Evolutionary conservation across 805 yeast species (phyloP).

Genomic region (Starmerella apicola): DNA sequence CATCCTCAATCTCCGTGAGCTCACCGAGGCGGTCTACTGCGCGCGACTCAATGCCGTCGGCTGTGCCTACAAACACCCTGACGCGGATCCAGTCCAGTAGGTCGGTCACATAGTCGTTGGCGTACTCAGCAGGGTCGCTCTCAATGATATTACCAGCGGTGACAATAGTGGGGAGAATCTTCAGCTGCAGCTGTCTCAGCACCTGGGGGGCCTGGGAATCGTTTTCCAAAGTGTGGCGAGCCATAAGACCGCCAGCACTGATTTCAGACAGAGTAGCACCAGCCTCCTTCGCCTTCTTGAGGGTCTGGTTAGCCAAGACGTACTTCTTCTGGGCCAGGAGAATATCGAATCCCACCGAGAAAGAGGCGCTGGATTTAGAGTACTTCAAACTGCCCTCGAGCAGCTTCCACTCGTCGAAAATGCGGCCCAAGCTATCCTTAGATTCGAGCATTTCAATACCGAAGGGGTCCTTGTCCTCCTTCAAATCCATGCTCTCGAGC

Average conservation of each 20-base stretch:
- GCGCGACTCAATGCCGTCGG: constrained; percentile 14
- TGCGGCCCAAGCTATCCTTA: constrained; percentile 33
- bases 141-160: constrained; percentile 20
- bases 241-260: constrained; percentile 27
- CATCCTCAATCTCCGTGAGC: constrained; percentile 2
- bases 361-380: constrained; percentile 28
- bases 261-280: constrained; percentile 25
- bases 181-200: constrained; percentile 26
- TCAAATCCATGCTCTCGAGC: constrained; percentile 33
- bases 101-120: constrained; percentile 20
- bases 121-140: constrained; percentile 19
- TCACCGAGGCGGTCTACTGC: constrained; percentile 4
- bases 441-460: constrained; percentile 33
- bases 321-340: constrained; percentile 37
- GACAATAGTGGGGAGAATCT: constrained; percentile 21
- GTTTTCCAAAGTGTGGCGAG: constrained; percentile 26
- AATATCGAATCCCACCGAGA: constrained; percentile 36
- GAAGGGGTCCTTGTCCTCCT: constrained; percentile 34
- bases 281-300: constrained; percentile 34
- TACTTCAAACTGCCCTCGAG: constrained; percentile 14
- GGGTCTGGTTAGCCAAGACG: constrained; percentile 40
- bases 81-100: constrained; percentile 23
- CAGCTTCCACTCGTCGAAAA: constrained; percentile 33
- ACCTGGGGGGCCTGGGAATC: constrained; percentile 37
- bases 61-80: constrained; percentile 13